phyloP scores from a whole-genome alignment of 768 basidiomycete species.

The Tephrocybe sp. region DNA sequence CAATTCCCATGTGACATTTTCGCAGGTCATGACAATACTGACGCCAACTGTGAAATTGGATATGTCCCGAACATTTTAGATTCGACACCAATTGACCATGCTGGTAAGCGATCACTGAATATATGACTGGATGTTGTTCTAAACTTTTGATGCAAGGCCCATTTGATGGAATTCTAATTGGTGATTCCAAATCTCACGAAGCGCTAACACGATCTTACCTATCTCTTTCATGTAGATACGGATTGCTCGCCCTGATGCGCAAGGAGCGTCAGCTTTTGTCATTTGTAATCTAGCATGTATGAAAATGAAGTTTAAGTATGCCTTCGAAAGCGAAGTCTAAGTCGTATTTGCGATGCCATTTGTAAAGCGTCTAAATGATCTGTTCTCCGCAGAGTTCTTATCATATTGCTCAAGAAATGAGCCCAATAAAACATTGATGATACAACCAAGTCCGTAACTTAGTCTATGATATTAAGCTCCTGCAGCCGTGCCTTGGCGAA shows the following conservation, averaged over 20 bases:
- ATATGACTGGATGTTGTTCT: background rate
- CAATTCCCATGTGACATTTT: too few relatives aligned
- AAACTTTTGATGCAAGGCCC: background rate
- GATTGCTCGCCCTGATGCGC: background rate
- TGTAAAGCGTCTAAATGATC: too few relatives aligned
- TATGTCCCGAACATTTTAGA: constrained; percentile 17
- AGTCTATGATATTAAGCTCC: constrained; percentile 80
- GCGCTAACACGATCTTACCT: background rate
- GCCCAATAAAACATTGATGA: background rate
- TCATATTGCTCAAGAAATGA: background rate
- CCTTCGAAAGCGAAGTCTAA: too few relatives aligned
- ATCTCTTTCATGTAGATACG: background rate
- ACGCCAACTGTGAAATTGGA: constrained; percentile 13
- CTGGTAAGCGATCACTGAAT: background rate
- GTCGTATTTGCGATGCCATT: too few relatives aligned
- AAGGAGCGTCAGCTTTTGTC: too few relatives aligned
- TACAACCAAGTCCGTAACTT: constrained; percentile 20
- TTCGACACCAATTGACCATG: constrained; percentile 11
- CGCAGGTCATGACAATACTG: constrained; percentile 22
- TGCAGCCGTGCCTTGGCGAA: constrained; percentile 82
- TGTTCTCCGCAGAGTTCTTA: too few relatives aligned
- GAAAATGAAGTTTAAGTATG: too few relatives aligned
- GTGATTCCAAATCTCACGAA: background rate
- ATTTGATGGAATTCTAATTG: background rate
- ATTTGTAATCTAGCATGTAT: too few relatives aligned